A percentile compares a stretch with the other conserved stretches of the same genome.
phyloP scores from a whole-genome alignment of 768 basidiomycete genomes.

The Calocera cornea region DNA sequence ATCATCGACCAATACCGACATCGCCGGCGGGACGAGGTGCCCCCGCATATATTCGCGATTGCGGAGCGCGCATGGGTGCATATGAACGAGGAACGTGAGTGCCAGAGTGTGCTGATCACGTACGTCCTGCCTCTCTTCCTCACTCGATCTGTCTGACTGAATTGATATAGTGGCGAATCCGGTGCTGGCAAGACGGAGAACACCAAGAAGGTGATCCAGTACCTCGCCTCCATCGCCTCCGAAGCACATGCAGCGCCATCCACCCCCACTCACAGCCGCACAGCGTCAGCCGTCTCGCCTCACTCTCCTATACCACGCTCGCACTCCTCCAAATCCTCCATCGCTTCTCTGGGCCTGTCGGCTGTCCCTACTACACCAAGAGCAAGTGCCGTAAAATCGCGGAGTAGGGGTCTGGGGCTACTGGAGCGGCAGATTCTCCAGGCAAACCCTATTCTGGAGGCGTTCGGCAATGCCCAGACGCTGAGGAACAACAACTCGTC shows the following conservation, averaged over 20 bases:
- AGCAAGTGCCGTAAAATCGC: conserved; percentile 43
- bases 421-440: conserved; percentile 93
- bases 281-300: conserved; percentile 36
- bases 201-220: conserved; percentile 96
- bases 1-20: conserved; percentile 84
- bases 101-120: conserved; percentile 97
- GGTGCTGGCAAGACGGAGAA: conserved; percentile 99
- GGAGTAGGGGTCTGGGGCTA: conserved; percentile 48
- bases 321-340: conserved; percentile 33
- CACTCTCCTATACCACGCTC: conserved; percentile 17
- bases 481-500: conserved; percentile 97
- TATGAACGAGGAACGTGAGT: conserved; percentile 94
- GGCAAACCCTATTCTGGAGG: conserved; percentile 93
- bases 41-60: conserved; percentile 93
- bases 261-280: conserved; percentile 46
- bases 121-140: conserved; percentile 31
- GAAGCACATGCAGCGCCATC: conserved; percentile 47
- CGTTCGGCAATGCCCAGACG: conserved; percentile 97
- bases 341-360: conserved; percentile 56
- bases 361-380: conserved; percentile 20
- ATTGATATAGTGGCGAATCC: conserved; percentile 71
- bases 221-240: conserved; percentile 90
- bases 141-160: conserved; percentile 11
- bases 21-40: conserved; percentile 73
- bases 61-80: conserved; percentile 97